Percentiles rank a stretch among this genome's conserved stretches.
Evolutionary conservation across 768 basidiomycete genomes (phyloP).

Genomic region (Serendipita vermifera): DNA sequence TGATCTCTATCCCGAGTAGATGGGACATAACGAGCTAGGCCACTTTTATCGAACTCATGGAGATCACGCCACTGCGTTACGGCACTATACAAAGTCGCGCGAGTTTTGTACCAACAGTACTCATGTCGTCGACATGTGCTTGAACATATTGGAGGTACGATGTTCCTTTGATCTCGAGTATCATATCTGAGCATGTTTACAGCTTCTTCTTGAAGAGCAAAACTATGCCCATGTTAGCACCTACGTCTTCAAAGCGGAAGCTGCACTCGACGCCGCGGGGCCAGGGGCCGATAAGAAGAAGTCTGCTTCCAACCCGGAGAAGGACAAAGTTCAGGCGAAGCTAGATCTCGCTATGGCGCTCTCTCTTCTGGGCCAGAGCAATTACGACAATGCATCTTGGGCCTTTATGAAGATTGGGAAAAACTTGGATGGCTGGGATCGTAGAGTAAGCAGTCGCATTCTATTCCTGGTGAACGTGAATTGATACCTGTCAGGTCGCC

Average conservation of each 20-base stretch:
- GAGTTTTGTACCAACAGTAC: conserved; percentile 86
- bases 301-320: conserved; percentile 32
- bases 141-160: conserved; percentile 2
- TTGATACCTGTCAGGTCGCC: conserved; percentile 39
- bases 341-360: conserved; percentile 73
- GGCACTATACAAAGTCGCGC: conserved; percentile 79
- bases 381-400: conserved; percentile 70
- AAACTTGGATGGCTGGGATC: conserved; percentile 65
- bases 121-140: conserved; percentile 87
- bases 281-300: conserved; percentile 23
- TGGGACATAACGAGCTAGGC: conserved; percentile 83
- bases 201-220: conserved; percentile 76
- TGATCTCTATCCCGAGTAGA: conserved; percentile 35
- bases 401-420: conserved; percentile 59
- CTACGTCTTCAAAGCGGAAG: conserved; percentile 95
- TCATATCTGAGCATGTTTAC: conserved; percentile 14
- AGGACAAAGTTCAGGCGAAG: conserved; percentile 59
- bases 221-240: conserved; percentile 79
- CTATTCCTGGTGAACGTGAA: not conserved
- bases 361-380: conserved; percentile 53
- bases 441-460: conserved; percentile 34
- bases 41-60: conserved; percentile 63
- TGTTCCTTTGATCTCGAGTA: not conserved
- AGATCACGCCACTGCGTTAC: conserved; percentile 55
- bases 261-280: conserved; percentile 56